A percentile compares a stretch with the other conserved stretches of the same genome.
Evolutionary conservation across 164 flowering plant species (phyloP).

Genomic region (Chloranthus sessilifolius): DNA sequence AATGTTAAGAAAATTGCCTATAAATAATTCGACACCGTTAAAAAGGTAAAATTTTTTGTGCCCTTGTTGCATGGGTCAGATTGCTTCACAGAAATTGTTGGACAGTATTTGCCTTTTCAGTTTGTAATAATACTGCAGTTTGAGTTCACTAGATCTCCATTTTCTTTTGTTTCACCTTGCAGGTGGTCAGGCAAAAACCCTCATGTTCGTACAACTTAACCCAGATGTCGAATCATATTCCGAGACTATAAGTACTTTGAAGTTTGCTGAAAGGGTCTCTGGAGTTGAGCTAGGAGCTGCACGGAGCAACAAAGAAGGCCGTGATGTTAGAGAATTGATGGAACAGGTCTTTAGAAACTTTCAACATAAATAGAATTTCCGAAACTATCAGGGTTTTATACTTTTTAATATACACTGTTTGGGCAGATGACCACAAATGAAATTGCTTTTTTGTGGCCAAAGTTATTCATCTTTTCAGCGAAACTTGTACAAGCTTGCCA

Average conservation of each 20-base stretch:
- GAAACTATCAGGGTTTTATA: no score
- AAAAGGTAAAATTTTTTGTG: no score
- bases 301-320: slow-evolving; percentile 77
- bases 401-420: no score
- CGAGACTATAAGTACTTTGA: slow-evolving; percentile 78
- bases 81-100: background rate
- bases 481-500: no score
- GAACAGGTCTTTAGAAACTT: slow-evolving; percentile 75
- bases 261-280: slow-evolving; percentile 96
- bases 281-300: slow-evolving; percentile 99
- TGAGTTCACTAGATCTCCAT: background rate
- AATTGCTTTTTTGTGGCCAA: no score
- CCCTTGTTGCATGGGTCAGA: no score
- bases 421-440: no score
- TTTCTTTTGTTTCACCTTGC: slow-evolving; percentile 8
- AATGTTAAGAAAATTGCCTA: no score
- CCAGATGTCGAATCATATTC: slow-evolving; percentile 72
- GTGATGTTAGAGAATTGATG: slow-evolving; percentile 76
- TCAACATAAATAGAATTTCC: no score
- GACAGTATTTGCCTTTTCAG: background rate
- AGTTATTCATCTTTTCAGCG: no score
- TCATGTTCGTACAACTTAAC: slow-evolving; percentile 96
- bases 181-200: slow-evolving; percentile 99
- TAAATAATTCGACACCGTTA: no score
- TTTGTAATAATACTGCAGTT: background rate